Evolutionary conservation across 179 eudicot genomes (phyloP).

Genomic region (Heliamphora pulchella): DNA sequence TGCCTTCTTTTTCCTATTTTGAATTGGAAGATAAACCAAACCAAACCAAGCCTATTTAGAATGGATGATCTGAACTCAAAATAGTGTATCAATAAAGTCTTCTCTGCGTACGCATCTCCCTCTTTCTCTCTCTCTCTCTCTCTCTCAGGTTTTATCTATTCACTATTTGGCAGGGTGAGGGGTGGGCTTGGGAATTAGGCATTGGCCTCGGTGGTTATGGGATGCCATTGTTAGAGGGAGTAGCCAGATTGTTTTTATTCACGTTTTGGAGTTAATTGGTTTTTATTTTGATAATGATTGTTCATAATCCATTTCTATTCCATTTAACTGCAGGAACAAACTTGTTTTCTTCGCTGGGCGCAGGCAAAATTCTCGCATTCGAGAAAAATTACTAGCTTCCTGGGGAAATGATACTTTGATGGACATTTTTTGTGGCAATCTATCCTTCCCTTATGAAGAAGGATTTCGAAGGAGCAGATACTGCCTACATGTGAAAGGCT

Average conservation of each 20-base stretch:
- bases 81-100: too few relatives aligned
- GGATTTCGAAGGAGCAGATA: slow-evolving; percentile 31
- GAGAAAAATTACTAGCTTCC: slow-evolving; percentile 20
- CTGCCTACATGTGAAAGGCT: slow-evolving; percentile 41
- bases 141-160: too few relatives aligned
- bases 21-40: too few relatives aligned
- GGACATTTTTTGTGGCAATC: slow-evolving; percentile 20
- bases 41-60: too few relatives aligned
- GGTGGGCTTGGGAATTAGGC: too few relatives aligned
- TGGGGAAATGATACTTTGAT: slow-evolving; percentile 33
- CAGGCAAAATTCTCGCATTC: slow-evolving; percentile 27
- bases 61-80: neutral
- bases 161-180: neutral
- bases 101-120: neutral
- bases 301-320: neutral
- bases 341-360: slow-evolving; percentile 42
- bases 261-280: neutral
- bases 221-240: neutral
- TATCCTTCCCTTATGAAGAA: slow-evolving; percentile 29
- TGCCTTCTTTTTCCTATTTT: too few relatives aligned
- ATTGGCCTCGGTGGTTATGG: too few relatives aligned
- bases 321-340: slow-evolving; percentile 25
- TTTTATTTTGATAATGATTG: neutral
- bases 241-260: neutral
- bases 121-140: neutral